Percentiles rank a stretch among this genome's conserved stretches.
phyloP scores from a whole-genome alignment of 208 protist genomes.

The Acanthamoeba lenticulata region DNA sequence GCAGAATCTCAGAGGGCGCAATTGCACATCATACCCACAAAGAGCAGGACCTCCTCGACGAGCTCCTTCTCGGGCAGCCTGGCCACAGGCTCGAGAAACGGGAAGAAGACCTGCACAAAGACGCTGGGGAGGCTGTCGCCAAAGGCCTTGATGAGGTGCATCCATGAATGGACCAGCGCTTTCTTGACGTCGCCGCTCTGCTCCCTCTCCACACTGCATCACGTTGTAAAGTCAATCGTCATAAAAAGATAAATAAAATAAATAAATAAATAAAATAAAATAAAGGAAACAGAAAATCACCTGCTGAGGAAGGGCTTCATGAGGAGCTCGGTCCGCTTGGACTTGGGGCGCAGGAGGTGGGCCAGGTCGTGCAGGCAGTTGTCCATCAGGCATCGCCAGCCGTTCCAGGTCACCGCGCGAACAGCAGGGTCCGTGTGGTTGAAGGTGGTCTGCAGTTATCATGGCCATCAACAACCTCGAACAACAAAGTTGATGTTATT shows the following conservation, averaged over 20 bases:
- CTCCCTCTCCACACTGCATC: neutral
- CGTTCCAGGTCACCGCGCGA: neutral
- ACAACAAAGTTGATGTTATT: neutral
- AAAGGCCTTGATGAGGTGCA: neutral
- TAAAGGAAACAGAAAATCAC: neutral
- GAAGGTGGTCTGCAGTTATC: neutral
- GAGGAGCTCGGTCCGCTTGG: neutral
- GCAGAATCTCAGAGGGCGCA: no score
- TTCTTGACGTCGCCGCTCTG: neutral
- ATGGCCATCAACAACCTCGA: no score
- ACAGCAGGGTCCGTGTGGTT: neutral
- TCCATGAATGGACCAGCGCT: slow-evolving; percentile 4
- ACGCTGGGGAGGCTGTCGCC: neutral
- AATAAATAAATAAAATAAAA: neutral
- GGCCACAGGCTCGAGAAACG: neutral
- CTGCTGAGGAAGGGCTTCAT: slow-evolving; percentile 38
- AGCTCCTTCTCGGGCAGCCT: neutral
- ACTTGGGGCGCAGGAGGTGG: neutral
- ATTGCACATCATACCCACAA: neutral
- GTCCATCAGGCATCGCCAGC: neutral
- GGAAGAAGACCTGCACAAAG: slow-evolving; percentile 27
- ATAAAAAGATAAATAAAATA: neutral
- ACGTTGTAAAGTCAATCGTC: neutral
- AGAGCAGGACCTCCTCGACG: neutral
- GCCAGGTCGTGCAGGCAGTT: slow-evolving; percentile 19